These are phyloP conservation scores for Gomphus bonarii DNA, from an alignment of 1,284 basidiomycete species.

Conservation along the genomic window DNA sequence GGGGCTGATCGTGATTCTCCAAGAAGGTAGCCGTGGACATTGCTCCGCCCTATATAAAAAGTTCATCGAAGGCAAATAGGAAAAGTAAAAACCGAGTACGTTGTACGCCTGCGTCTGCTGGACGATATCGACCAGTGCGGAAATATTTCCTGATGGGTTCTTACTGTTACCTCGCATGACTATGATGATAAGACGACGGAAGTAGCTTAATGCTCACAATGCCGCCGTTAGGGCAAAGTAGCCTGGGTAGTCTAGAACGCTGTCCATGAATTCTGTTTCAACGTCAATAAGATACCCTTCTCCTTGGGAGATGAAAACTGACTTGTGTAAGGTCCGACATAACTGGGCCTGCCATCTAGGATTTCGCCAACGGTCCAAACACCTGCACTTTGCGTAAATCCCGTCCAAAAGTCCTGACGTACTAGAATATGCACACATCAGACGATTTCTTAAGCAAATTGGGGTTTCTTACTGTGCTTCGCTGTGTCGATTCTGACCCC, in stretches of 20 bases:
- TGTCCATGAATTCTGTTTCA: slow-evolving; percentile 31
- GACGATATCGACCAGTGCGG: slow-evolving; percentile 23
- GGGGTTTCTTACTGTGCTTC: slow-evolving; percentile 22
- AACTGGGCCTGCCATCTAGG: slow-evolving; percentile 20
- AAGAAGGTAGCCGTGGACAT: slow-evolving; percentile 29
- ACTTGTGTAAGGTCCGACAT: slow-evolving; percentile 18
- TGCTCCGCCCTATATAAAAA: slow-evolving; percentile 13
- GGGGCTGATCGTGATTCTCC: slow-evolving; percentile 33
- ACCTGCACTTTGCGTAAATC: slow-evolving; percentile 27
- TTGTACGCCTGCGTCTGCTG: slow-evolving; percentile 25
- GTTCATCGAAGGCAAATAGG: slow-evolving; percentile 18
- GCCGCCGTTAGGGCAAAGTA: slow-evolving; percentile 34
- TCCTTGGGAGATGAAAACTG: background rate
- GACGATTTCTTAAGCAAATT: background rate
- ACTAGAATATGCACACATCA: slow-evolving; percentile 14
- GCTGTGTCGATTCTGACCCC: slow-evolving; percentile 33
- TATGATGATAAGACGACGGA: background rate
- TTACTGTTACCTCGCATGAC: background rate
- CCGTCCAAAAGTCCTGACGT: slow-evolving; percentile 35
- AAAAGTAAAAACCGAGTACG: slow-evolving; percentile 16
- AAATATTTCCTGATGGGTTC: slow-evolving; percentile 22
- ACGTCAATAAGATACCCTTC: slow-evolving; percentile 11
- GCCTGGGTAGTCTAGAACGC: slow-evolving; percentile 44
- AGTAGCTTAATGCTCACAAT: slow-evolving; percentile 19
- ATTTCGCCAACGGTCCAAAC: slow-evolving; percentile 35